Evolutionary conservation across 2,329 filamentous ascomycete genomes (phyloP), one percentile per base, ranked within the genome.

Genomic region (Trichoderma arundinaceum): DNA sequence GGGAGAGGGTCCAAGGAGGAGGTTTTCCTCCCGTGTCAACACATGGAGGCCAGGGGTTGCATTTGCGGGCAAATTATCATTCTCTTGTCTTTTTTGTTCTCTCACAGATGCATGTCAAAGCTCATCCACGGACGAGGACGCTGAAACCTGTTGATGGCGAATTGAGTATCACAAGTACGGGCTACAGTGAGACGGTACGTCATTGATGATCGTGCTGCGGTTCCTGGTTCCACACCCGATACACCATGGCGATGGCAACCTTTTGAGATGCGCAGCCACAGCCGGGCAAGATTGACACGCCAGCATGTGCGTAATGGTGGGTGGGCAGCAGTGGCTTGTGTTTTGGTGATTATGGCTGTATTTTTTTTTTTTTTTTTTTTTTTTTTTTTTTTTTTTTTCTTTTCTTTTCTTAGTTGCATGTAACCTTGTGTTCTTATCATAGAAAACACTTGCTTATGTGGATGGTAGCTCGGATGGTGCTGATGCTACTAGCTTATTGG

Each of bases 261-360:
- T 39, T 28, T 28, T 28, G 56, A 51, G 56, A 60, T 60, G 54
- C 63, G 63, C 63, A 59, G 63, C 63, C 63, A 60, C 63, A 38
- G 56, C 15, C 13, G 22, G 51, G 6, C 51, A 43, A n/a, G 8
- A 43, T 58, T 43, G 54, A 17, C 54, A 44, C 54, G 54, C 41
- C 19, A 33, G 46, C 15, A 38, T 28, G 19, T 43, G 60, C 60
- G 60, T 63, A 63, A 63, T 43, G 38, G 44, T 28, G 57, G 41
- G 32, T 49, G 17, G 38, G 38, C 35, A 41, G n/a, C 35, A 38
- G 32, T 38, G 41, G 32, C 56, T 48, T 39, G 38, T 56, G 52
- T 28, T 28, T 41, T 2, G 39, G 13, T 41, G 9, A 13, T 41
- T 15, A 13, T 12, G 10, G 39, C 12, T 41, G 9, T 15, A 41